These are phyloP conservation scores for Akanthomyces lecanii DNA, from an alignment of 2,329 filamentous ascomycete species.

Conservation along the genomic window DNA sequence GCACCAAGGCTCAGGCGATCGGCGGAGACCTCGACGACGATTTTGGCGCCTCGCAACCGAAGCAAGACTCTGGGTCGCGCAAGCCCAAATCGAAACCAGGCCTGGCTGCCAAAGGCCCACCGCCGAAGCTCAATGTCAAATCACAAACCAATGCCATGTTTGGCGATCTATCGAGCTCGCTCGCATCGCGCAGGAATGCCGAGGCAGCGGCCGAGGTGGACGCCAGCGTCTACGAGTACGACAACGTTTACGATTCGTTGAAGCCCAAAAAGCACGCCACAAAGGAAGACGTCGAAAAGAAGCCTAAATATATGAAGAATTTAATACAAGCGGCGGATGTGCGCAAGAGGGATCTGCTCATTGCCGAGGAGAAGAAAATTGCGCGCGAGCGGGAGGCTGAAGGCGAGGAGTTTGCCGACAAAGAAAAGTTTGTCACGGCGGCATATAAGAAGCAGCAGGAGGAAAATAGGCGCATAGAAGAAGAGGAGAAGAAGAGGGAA, in stretches of 20 bases:
- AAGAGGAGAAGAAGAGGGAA: conserved; percentile 64
- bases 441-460: conserved; percentile 80
- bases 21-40: conserved; percentile 58
- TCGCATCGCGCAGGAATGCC: conserved; percentile 59
- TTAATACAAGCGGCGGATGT: conserved; percentile 69
- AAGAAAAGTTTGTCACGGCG: conserved; percentile 81
- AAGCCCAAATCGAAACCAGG: conserved; percentile 32
- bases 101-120: conserved; percentile 31
- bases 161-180: conserved; percentile 62
- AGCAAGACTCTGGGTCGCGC: conserved; percentile 24
- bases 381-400: conserved; percentile 74
- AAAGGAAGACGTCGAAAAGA: conserved; percentile 52
- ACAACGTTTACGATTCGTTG: conserved; percentile 74
- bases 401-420: conserved; percentile 75
- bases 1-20: conserved; percentile 50
- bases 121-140: conserved; percentile 44
- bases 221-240: conserved; percentile 79
- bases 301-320: conserved; percentile 75
- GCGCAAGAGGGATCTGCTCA: conserved; percentile 71
- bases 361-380: conserved; percentile 77
- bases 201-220: conserved; percentile 64
- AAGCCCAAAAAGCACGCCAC: conserved; percentile 60
- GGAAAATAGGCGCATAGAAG: conserved; percentile 65
- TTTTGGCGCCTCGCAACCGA: conserved; percentile 15
- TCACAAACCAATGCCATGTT: conserved; percentile 43